phyloP scores from a whole-genome alignment of 805 yeast genomes.

The Candida ascalaphidarum region DNA sequence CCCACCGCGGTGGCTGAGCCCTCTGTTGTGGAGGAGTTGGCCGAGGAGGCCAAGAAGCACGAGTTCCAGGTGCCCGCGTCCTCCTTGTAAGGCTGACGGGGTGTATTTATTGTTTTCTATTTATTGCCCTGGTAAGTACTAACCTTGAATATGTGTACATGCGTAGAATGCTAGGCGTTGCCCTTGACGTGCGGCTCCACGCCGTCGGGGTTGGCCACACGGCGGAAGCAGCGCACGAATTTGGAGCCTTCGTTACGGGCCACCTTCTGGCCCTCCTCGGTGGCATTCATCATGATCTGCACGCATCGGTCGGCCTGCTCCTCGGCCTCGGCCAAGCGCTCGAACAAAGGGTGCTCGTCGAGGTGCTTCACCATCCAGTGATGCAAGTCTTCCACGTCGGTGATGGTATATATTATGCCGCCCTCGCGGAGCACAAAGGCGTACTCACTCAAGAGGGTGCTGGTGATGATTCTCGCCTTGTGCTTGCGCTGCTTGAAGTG shows the following conservation, averaged over 20 bases:
- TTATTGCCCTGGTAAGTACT: too few species aligned
- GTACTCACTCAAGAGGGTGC: slow-evolving; percentile 81
- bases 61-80: too few species aligned
- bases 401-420: slow-evolving; percentile 87
- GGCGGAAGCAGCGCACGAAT: slow-evolving; percentile 78
- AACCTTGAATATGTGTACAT: too few species aligned
- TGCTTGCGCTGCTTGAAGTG: slow-evolving; percentile 97
- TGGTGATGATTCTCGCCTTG: slow-evolving; percentile 92
- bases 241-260: slow-evolving; percentile 83
- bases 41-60: too few species aligned
- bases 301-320: slow-evolving; percentile 78
- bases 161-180: not conserved
- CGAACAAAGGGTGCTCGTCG: slow-evolving; percentile 85
- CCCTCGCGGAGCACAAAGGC: slow-evolving; percentile 84
- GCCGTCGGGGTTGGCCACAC: slow-evolving; percentile 53
- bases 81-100: too few species aligned
- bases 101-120: too few species aligned
- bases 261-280: slow-evolving; percentile 98
- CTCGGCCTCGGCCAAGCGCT: slow-evolving; percentile 71
- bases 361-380: slow-evolving; percentile 94
- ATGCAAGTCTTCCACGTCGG: slow-evolving; percentile 91
- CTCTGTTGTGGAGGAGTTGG: too few species aligned
- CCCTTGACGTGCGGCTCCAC: slow-evolving; percentile 2
- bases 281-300: slow-evolving; percentile 77
- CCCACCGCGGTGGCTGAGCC: slow-evolving; percentile 10